Percentiles rank a stretch among this genome's conserved stretches.
These are phyloP conservation scores for Castanea mollissima DNA, from an alignment of 306 rosid species.

Conservation along the genomic window DNA sequence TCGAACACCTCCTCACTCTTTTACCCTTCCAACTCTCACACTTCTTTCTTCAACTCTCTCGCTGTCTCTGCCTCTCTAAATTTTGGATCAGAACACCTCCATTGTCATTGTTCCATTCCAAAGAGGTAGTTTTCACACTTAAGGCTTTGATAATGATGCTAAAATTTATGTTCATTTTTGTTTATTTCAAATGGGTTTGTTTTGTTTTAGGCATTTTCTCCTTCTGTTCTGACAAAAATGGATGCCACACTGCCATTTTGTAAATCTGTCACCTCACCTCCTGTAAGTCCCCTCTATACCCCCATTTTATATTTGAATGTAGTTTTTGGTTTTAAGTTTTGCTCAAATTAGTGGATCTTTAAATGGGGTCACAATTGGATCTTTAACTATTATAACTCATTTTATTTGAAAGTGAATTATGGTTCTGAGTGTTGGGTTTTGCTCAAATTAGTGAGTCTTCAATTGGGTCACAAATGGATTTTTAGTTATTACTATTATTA, in stretches of 20 bases:
- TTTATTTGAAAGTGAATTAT: background rate
- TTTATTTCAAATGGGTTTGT: background rate
- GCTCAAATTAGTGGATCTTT: slow-evolving; percentile 4
- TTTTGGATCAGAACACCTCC: background rate
- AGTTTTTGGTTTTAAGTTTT: background rate
- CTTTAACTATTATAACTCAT: background rate
- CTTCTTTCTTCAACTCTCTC: background rate
- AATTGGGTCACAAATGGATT: background rate
- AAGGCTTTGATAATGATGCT: background rate
- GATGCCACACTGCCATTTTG: slow-evolving; percentile 66
- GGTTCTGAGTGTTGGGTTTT: background rate
- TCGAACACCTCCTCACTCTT: slow-evolving; percentile 20
- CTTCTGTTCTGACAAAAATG: slow-evolving; percentile 30
- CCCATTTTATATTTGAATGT: background rate
- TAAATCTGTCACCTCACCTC: slow-evolving; percentile 53
- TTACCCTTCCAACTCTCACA: background rate
- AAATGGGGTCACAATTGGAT: background rate
- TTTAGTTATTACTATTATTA: background rate
- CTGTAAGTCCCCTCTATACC: slow-evolving; percentile 34
- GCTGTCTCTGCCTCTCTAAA: background rate
- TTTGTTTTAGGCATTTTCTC: slow-evolving; percentile 9
- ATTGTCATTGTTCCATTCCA: background rate
- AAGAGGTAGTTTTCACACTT: slow-evolving; percentile 20
- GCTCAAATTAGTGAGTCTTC: slow-evolving; percentile 2
- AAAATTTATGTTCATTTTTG: background rate